A percentile compares a stretch with the other conserved stretches of the same genome.
These are phyloP conservation scores for Solanum lignicaule DNA, from an alignment of 257 asterid species.

Conservation along the genomic window DNA sequence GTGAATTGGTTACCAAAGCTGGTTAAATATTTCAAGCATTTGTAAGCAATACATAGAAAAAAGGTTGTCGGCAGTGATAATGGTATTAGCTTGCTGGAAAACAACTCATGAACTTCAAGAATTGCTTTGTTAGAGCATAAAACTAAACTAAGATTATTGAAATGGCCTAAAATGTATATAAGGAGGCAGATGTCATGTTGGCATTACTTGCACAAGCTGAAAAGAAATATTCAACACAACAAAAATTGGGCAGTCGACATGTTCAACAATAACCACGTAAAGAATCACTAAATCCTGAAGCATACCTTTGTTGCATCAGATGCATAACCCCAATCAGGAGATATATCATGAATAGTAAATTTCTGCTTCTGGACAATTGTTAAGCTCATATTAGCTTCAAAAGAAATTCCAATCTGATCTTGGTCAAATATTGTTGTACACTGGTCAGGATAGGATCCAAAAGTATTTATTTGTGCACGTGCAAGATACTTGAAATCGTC, in stretches of 20 bases:
- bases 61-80: not conserved
- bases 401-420: slow-evolving; percentile 36
- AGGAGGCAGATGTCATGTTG: not conserved
- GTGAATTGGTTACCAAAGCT: not conserved
- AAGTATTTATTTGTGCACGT: slow-evolving; percentile 27
- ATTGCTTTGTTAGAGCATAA: not conserved
- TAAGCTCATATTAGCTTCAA: slow-evolving; percentile 36
- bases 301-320: slow-evolving; percentile 74
- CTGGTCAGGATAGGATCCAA: slow-evolving; percentile 28
- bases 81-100: not conserved
- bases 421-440: slow-evolving; percentile 41
- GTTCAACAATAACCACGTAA: not conserved
- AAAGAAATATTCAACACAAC: not conserved
- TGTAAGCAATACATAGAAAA: not conserved
- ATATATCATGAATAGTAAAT: slow-evolving; percentile 70
- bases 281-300: not conserved
- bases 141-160: not conserved
- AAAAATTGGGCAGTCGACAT: not conserved
- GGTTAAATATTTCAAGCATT: not conserved
- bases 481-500: slow-evolving; percentile 24
- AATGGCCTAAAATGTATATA: not conserved
- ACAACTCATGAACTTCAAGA: not conserved
- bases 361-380: slow-evolving; percentile 57
- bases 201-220: not conserved
- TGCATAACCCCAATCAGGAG: slow-evolving; percentile 90